Conservation (phyloP, 2,329 filamentous ascomycete species). For the Aspergillus japonicus region DNA sequence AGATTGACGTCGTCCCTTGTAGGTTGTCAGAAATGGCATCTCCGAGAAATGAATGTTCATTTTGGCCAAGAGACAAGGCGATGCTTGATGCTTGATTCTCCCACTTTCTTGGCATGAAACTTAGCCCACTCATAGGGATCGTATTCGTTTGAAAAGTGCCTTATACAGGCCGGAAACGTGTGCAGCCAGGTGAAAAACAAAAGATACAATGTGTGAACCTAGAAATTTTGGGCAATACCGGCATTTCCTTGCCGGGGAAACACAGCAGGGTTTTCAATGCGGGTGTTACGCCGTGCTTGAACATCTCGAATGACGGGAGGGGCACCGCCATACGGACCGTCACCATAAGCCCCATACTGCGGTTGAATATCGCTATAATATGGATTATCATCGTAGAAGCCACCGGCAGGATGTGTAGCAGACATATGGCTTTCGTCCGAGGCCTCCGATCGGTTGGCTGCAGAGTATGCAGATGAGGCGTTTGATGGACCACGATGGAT, state of each 20-base stretch:
- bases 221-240: slow-evolving; percentile 97
- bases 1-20: no score
- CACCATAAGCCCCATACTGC: slow-evolving; percentile 54
- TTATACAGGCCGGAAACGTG: not conserved
- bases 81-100: no score
- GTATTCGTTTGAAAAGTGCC: no score
- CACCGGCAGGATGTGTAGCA: slow-evolving; percentile 45
- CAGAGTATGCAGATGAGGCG: slow-evolving; percentile 93
- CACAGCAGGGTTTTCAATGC: slow-evolving; percentile 86
- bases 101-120: no score
- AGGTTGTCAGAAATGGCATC: no score
- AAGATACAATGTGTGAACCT: slow-evolving; percentile 22
- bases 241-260: slow-evolving; percentile 87
- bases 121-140: no score
- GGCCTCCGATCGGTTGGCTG: slow-evolving; percentile 68
- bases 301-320: slow-evolving; percentile 92
- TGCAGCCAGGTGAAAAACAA: not conserved
- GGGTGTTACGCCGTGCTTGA: slow-evolving; percentile 84
- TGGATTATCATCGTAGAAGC: slow-evolving; percentile 55
- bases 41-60: no score
- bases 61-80: no score
- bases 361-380: slow-evolving; percentile 52
- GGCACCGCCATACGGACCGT: slow-evolving; percentile 52
- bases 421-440: slow-evolving; percentile 57
- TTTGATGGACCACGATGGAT: slow-evolving; percentile 90